Evolutionary conservation across 2,329 filamentous ascomycete species (phyloP).

Genomic region (Xylariales sp.): DNA sequence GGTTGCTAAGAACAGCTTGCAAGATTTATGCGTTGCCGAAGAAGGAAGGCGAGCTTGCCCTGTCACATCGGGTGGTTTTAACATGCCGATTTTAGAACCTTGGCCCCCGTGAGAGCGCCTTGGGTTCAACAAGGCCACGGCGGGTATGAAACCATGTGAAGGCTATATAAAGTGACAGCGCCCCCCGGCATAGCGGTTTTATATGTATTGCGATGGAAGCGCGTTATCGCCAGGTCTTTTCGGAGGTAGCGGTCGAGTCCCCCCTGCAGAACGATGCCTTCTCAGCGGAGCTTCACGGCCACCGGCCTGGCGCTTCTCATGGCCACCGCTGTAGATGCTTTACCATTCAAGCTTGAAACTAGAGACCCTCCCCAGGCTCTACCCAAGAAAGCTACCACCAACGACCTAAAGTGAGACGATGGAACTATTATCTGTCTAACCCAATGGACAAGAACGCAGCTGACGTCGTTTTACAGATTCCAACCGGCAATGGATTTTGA

Average conservation of each 20-base stretch:
- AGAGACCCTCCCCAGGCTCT: conserved; percentile 46
- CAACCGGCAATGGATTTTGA: conserved; percentile 52
- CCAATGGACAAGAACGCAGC: not conserved
- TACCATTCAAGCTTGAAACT: conserved; percentile 39
- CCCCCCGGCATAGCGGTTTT: not conserved
- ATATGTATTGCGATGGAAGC: not conserved
- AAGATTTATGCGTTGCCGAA: conserved; percentile 42
- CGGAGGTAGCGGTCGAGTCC: not conserved
- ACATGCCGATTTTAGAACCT: conserved; percentile 33
- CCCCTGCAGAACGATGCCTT: conserved; percentile 40
- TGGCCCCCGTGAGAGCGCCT: conserved; percentile 18
- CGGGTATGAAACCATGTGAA: not conserved
- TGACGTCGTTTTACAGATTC: conserved; percentile 35
- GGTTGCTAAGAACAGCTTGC: conserved; percentile 26
- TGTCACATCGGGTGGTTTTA: conserved; percentile 25
- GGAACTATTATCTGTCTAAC: not conserved
- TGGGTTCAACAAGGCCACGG: conserved; percentile 7
- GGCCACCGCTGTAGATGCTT: conserved; percentile 37
- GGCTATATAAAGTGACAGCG: conserved; percentile 24
- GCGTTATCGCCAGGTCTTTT: conserved; percentile 4
- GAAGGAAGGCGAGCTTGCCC: conserved; percentile 43
- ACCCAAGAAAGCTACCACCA: conserved; percentile 44
- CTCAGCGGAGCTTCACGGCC: conserved; percentile 40
- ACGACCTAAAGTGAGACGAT: conserved; percentile 44
- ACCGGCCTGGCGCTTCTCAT: conserved; percentile 42